Percentiles rank a stretch among this genome's conserved stretches.
These are phyloP conservation scores for Claviceps humidiphila DNA, from an alignment of 2,329 filamentous ascomycete species.

Conservation along the genomic window DNA sequence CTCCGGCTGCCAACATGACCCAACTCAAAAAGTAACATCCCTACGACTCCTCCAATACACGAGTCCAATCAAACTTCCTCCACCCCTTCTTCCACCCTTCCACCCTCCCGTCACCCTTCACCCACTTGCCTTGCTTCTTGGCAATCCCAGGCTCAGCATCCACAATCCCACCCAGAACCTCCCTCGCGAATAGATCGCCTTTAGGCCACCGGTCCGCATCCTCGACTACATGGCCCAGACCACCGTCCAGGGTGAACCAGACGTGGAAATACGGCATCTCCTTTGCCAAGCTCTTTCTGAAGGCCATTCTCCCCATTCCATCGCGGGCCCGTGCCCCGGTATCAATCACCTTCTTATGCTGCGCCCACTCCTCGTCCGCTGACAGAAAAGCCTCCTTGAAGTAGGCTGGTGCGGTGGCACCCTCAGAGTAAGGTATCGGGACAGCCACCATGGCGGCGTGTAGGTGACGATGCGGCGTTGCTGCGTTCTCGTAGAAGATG, in stretches of 20 bases:
- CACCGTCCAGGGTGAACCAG: constrained; percentile 89
- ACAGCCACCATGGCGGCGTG: constrained; percentile 81
- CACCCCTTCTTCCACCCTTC: constrained; percentile 74
- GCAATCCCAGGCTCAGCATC: constrained; percentile 70
- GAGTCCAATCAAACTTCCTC: constrained; percentile 84
- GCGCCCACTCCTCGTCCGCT: constrained; percentile 84
- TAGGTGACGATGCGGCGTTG: constrained; percentile 58
- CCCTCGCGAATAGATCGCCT: constrained; percentile 84
- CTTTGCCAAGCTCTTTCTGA: constrained; percentile 70
- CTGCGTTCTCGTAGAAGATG: constrained; percentile 96
- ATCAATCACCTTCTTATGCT: constrained; percentile 90
- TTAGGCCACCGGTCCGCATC: constrained; percentile 73
- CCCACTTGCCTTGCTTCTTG: constrained; percentile 84
- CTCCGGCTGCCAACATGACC: background rate
- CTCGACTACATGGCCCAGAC: constrained; percentile 84
- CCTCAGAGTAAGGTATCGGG: constrained; percentile 82
- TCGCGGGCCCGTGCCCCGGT: constrained; percentile 48
- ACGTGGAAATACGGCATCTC: constrained; percentile 98
- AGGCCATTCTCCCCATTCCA: constrained; percentile 67
- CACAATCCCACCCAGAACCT: constrained; percentile 85
- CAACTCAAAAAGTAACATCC: background rate
- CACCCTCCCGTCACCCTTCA: constrained; percentile 51
- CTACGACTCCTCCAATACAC: constrained; percentile 34
- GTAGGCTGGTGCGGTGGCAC: constrained; percentile 82
- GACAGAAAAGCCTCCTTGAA: constrained; percentile 89